Evolutionary conservation across 805 yeast genomes (phyloP), one percentile per base, ranked within the genome.

Genomic region (Schwanniomyces yamadae): DNA sequence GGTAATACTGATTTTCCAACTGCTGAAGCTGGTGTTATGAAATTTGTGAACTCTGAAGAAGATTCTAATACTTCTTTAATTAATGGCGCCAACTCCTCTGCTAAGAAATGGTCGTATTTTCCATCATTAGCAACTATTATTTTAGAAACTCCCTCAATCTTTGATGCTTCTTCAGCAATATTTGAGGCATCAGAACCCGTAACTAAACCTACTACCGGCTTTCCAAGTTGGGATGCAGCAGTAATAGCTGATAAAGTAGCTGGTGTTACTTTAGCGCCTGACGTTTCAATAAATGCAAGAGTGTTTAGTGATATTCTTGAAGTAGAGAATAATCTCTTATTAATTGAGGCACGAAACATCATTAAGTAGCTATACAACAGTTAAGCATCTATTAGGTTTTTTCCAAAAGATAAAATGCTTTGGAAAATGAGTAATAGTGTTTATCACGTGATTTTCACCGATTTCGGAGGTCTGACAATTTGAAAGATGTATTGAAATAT

Each of bases 1-100:
- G 99, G 98, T 31, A 93, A 65, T 21, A 90, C 66, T 42, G 83
- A 83, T 60, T 90, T 89, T 33, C 97, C 96, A 15, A 82, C 82
- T 1, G 95, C 79, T n/a, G 95, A 80, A 25, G 91, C 85, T 4
- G 95, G 78, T 9, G 83, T 78, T 13, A 91, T 66, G 40, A 93
- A 80, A 58, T 89, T 95, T 11, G 84, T 76, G 61, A 69, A 74
- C n/a, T 44, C 42, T 26, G 52, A 64, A 36, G 44, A 60, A 27
- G 41, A 35, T 45, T 67, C 62, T 33, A 82, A 57, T 27, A 77
- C 51, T 42, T 71, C 61, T 44, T 70, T 67, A 50, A 78, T 39
- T 37, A 88, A 63, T n/a, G 93, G 89, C 5, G 95, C 71, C 30
- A 84, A 66, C 50, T 77, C 76, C 63, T 91, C 99, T 5, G 98